Evolutionary conservation across 2,329 filamentous ascomycete species (phyloP), one percentile per base, ranked within the genome.

Genomic region (Rhynchosporium secalis): DNA sequence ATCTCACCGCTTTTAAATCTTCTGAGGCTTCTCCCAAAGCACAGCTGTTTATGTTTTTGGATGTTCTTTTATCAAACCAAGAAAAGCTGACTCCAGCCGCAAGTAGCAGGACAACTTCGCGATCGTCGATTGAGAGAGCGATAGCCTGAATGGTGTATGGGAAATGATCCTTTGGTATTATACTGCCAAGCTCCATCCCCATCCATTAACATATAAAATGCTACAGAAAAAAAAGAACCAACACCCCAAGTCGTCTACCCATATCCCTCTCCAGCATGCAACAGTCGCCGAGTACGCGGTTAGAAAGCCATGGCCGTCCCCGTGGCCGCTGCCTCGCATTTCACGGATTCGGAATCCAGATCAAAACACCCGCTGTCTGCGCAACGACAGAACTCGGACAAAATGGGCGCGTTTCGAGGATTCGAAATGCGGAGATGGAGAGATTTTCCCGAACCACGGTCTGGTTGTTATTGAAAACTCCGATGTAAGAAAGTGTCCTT

Each of bases 381-480:
- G 26, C 63, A 20, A 20, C 15, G 65, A 65, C 40, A 63, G 65
- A 4, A 65, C 58, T 6, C 59, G 65, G 26, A 61, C 65, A 1
- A 55, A 59, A 46, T 62, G 56, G 56, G 63, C 65, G 4, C 61
- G 61, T 1, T 67, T 67, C 54, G 63, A 65, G 38, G 63, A 58
- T n/a, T 8, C 10, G 6, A 62, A 67, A 9, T 67, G 65, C 38
- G 55, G 61, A 10, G 46, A 54, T 28, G 61, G 61, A 12, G 51
- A 56, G 15, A 45, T 63, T 12, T 63, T 62, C 2, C 3, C 26
- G 6, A 51, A 45, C 7, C 58, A 63, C 28, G 63, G 63, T 1
- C 33, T 67, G 5, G 26, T 59, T 8, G 61, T 65, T 20, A 62
- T 66, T 31, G 48, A 54, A 2, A 62, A 66, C n/a, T 54, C 58